These are phyloP conservation scores for Funneliformis caledonium DNA, from an alignment of 371 early-diverging fungal genomes.

Conservation along the genomic window DNA sequence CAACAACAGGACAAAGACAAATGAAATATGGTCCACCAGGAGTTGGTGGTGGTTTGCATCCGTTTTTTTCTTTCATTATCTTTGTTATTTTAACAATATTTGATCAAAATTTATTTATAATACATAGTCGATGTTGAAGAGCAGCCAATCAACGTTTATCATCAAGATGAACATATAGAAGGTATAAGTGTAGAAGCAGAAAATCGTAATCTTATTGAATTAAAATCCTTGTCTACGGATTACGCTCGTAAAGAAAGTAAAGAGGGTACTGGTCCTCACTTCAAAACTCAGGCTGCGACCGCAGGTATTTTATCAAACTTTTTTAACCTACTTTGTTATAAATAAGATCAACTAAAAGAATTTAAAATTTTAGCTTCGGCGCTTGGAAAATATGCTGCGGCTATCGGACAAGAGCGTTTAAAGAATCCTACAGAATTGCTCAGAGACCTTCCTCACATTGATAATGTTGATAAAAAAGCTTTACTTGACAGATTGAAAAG, in stretches of 20 bases:
- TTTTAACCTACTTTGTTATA: too few relatives aligned
- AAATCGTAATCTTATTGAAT: neutral
- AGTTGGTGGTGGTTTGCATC: neutral
- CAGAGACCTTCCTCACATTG: neutral
- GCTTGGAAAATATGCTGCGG: neutral
- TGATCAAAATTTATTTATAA: neutral
- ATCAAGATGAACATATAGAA: neutral
- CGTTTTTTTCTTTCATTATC: neutral
- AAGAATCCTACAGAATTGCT: neutral
- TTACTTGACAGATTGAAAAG: neutral
- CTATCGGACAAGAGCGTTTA: neutral
- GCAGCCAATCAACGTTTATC: neutral
- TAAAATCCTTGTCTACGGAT: neutral
- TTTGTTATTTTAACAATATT: neutral
- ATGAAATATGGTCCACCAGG: neutral
- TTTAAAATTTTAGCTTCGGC: neutral
- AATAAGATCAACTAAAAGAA: too few relatives aligned
- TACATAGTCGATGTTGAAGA: neutral
- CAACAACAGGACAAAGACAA: neutral
- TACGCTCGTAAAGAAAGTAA: neutral
- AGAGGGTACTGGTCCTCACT: neutral
- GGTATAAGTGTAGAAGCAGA: neutral
- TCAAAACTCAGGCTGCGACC: neutral
- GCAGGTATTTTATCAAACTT: neutral
- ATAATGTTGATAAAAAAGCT: neutral